Base-by-base conservation (phyloP, 805 yeast species). In the Candida hungchunana region DNA sequence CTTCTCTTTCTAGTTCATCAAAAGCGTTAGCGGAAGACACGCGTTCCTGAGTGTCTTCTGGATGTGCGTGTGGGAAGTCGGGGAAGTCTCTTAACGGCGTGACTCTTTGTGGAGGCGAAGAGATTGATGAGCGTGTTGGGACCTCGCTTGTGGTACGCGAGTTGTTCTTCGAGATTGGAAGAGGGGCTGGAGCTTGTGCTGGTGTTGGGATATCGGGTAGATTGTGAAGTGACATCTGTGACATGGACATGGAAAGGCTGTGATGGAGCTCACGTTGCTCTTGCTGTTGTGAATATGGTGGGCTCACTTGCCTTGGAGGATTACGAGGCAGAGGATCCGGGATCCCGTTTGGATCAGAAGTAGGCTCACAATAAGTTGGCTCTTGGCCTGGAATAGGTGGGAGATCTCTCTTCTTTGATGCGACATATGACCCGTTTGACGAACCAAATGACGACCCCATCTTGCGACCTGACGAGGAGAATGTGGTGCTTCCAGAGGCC, bases 1-100 rank as follows among this genome's bases (percentile, higher is more conserved):
- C 63, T 31, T 59, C 60, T 32, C 58, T 50, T 28, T 59, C 63
- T 7, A 60, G 35, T 27, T 56, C 59, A 39, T 59, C 64, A 39
- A 60, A 59, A 6, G 55, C 51, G 30, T 53, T 48, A 13, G 39
- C 27, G 10, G 42, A 39, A 4, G 42, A 39, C 11, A 34, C 25
- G 1, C 42, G 39, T 17, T 34, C 42, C n/a, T 32, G 32, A 18
- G 35, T n/a, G 13, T 36, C 40, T 2, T 6, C 17, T 18, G 18
- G 32, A 10, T 10, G 24, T 6, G 22, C 5, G 26, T 26, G 3
- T 6, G 35, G 25, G 26, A 29, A 29, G 17, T 30, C 32, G 4
- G 42, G 31, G 31, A 37, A 21, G 17, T 32, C 31, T 20, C 30
- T 35, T 17, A 32, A 9, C 13, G 41, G 29, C 25, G 34, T 9